phyloP scores from a whole-genome alignment of 805 yeast species.

The Wickerhamomyces ciferrii region DNA sequence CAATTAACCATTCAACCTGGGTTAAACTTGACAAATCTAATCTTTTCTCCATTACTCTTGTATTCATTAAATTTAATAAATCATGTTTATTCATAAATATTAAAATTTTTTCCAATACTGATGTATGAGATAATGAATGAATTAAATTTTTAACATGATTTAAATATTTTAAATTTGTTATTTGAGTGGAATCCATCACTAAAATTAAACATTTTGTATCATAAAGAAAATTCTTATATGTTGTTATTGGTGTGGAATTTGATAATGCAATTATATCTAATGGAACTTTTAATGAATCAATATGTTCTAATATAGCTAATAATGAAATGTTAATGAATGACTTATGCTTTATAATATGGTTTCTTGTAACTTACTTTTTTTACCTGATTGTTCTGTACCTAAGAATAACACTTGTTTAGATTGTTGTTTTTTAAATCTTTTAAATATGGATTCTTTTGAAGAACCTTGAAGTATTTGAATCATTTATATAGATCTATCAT shows the following conservation, averaged over 20 bases:
- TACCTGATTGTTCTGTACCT: slow-evolving; percentile 15
- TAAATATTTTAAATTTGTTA: slow-evolving; percentile 7
- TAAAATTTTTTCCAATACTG: slow-evolving; percentile 7
- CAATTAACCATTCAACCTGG: slow-evolving; percentile 9
- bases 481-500: neutral
- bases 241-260: slow-evolving; percentile 12
- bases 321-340: neutral
- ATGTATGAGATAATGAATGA: neutral
- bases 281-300: slow-evolving; percentile 8
- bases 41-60: slow-evolving; percentile 9
- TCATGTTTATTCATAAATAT: slow-evolving; percentile 18
- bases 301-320: slow-evolving; percentile 7
- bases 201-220: slow-evolving; percentile 13
- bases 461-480: slow-evolving; percentile 16
- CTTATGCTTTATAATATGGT: neutral
- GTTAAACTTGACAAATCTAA: slow-evolving; percentile 4
- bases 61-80: slow-evolving; percentile 1
- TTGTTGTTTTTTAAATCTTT: slow-evolving; percentile 1
- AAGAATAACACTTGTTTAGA: slow-evolving; percentile 10
- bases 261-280: slow-evolving; percentile 14
- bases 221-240: slow-evolving; percentile 15
- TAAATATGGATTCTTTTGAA: slow-evolving; percentile 6
- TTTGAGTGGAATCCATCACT: slow-evolving; percentile 15
- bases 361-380: slow-evolving; percentile 2
- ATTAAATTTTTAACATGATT: neutral